Conservation (phyloP, 768 basidiomycete genomes). For the Tricholomella constricta region DNA sequence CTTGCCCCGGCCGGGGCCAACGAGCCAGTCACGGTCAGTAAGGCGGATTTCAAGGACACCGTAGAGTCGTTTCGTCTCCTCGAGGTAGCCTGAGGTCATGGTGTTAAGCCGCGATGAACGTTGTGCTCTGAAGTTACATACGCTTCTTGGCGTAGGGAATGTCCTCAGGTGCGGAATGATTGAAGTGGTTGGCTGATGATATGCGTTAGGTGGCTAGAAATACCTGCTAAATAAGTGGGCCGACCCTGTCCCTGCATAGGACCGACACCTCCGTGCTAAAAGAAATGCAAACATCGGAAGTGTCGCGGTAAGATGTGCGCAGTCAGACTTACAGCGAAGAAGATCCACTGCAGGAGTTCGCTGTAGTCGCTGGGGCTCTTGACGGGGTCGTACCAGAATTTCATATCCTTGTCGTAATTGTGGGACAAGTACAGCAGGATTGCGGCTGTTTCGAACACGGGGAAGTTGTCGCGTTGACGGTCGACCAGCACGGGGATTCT, state of each 20-base stretch:
- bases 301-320: neutral
- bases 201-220: neutral
- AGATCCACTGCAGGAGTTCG: slow-evolving; percentile 83
- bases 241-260: slow-evolving; percentile 81
- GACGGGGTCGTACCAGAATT: slow-evolving; percentile 64
- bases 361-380: slow-evolving; percentile 61
- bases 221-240: neutral
- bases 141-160: slow-evolving; percentile 71
- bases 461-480: slow-evolving; percentile 58
- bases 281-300: neutral
- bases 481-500: slow-evolving; percentile 72
- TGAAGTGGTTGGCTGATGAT: slow-evolving; percentile 65
- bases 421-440: slow-evolving; percentile 81
- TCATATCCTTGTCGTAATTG: slow-evolving; percentile 75
- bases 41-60: slow-evolving; percentile 79
- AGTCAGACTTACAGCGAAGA: slow-evolving; percentile 60
- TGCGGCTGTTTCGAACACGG: slow-evolving; percentile 77
- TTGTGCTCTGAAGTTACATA: slow-evolving; percentile 18
- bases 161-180: slow-evolving; percentile 59
- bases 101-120: neutral
- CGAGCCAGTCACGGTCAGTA: slow-evolving; percentile 72
- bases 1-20: slow-evolving; percentile 71
- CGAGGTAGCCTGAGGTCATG: slow-evolving; percentile 55
- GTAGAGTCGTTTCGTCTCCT: slow-evolving; percentile 84
- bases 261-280: slow-evolving; percentile 76